Conservation (phyloP, 2,329 filamentous ascomycete species). For the Paraphaeosphaeria minitans region DNA sequence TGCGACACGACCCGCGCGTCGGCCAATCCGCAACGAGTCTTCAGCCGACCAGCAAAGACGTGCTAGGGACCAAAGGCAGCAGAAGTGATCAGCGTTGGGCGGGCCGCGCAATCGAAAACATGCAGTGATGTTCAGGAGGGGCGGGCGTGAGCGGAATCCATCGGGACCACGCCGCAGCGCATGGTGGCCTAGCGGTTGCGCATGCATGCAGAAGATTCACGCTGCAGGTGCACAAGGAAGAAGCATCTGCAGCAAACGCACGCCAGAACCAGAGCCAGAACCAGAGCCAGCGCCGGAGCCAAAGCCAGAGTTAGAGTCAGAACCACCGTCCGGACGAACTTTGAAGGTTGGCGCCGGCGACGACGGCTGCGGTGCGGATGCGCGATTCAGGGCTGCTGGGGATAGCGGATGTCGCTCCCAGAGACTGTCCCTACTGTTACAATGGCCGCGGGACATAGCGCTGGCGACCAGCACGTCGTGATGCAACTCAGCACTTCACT, state of each 20-base stretch:
- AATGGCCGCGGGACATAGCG: neutral
- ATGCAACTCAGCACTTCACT: conserved; percentile 12
- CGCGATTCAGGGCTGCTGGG: conserved; percentile 31
- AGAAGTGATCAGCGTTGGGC: conserved; percentile 19
- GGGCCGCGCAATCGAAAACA: conserved; percentile 7
- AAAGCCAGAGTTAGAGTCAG: too few relatives aligned
- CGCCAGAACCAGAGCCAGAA: conserved; percentile 29
- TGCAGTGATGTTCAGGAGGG: conserved; percentile 18
- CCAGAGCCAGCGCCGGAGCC: conserved; percentile 28
- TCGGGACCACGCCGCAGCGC: conserved; percentile 30
- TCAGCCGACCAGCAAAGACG: neutral
- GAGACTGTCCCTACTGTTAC: too few relatives aligned
- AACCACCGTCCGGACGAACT: conserved; percentile 19
- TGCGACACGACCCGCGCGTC: neutral
- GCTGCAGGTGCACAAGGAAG: conserved; percentile 35
- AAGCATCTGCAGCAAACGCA: conserved; percentile 30
- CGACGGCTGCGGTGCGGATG: conserved; percentile 17
- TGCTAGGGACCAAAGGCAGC: conserved; percentile 17
- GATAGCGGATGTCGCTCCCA: conserved; percentile 13
- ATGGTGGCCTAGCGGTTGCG: conserved; percentile 12
- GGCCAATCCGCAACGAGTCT: neutral
- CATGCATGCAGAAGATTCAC: conserved; percentile 27
- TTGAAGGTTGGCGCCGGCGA: conserved; percentile 12
- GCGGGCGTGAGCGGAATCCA: conserved; percentile 15
- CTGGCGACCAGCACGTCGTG: conserved; percentile 15